These are phyloP conservation scores for Fragilariopsis cylindrus DNA, from an alignment of 108 stramenopile species.

Conservation along the genomic window DNA sequence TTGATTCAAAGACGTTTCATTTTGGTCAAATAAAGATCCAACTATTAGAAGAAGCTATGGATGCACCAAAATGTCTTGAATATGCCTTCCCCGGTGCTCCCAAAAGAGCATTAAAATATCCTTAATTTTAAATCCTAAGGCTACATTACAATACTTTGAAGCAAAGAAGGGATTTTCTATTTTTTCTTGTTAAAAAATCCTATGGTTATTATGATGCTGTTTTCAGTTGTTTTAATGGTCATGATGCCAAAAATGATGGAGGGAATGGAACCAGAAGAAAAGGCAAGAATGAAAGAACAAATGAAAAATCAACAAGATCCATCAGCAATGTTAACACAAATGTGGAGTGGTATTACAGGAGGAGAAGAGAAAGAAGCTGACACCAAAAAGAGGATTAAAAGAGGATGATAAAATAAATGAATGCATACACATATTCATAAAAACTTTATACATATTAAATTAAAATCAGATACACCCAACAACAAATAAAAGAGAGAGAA, in stretches of 20 bases:
- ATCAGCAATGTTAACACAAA: conserved; percentile 75
- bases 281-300: conserved; percentile 82
- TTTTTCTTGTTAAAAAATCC: conserved; percentile 83
- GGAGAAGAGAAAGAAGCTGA: conserved; percentile 36
- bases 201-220: conserved; percentile 87
- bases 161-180: conserved; percentile 64
- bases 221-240: conserved; percentile 71
- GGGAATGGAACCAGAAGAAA: conserved; percentile 83
- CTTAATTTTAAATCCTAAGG: conserved; percentile 75
- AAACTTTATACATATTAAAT: too few species aligned
- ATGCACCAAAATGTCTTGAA: conserved; percentile 82
- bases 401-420: conserved; percentile 12
- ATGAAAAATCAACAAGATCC: conserved; percentile 89
- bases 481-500: too few species aligned
- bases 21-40: conserved; percentile 85
- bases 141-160: conserved; percentile 82
- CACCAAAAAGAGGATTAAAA: conserved; percentile 10
- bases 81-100: conserved; percentile 82
- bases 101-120: conserved; percentile 66
- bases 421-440: too few species aligned
- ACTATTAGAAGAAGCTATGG: conserved; percentile 64
- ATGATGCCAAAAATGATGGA: conserved; percentile 92
- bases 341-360: conserved; percentile 70
- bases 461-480: too few species aligned
- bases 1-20: conserved; percentile 56